Percentiles rank a stretch among this genome's conserved stretches.
Conservation (phyloP, 768 basidiomycete species). For the Calocybe cyanea region DNA sequence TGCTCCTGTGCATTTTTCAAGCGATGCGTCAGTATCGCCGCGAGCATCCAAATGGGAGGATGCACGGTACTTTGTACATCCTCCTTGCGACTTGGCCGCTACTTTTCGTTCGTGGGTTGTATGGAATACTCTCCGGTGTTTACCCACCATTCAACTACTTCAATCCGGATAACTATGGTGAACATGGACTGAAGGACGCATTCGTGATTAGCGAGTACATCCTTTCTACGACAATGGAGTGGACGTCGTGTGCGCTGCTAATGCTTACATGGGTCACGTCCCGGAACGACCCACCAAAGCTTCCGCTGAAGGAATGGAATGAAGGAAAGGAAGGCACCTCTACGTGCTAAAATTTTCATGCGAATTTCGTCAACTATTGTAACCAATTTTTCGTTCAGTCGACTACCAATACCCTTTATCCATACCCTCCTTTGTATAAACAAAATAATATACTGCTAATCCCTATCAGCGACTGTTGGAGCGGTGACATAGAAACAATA, state of each 20-base stretch:
- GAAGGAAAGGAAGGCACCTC: slow-evolving; percentile 1
- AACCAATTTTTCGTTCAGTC: too few relatives aligned
- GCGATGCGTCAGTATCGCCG: slow-evolving; percentile 22
- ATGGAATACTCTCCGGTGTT: slow-evolving; percentile 25
- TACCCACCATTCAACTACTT: slow-evolving; percentile 24
- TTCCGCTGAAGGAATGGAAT: slow-evolving; percentile 10
- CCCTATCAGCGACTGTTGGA: too few relatives aligned
- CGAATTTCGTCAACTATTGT: too few relatives aligned
- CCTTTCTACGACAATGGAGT: slow-evolving; percentile 24
- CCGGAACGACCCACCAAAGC: slow-evolving; percentile 17
- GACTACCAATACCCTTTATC: too few relatives aligned
- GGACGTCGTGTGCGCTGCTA: slow-evolving; percentile 20
- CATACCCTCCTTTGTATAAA: too few relatives aligned
- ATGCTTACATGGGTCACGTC: slow-evolving; percentile 19
- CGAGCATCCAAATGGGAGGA: slow-evolving; percentile 10
- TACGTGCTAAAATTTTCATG: too few relatives aligned
- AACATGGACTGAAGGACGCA: slow-evolving; percentile 15
- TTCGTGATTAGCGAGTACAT: slow-evolving; percentile 26
- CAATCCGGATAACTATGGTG: slow-evolving; percentile 19
- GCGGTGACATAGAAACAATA: too few relatives aligned
- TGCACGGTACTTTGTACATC: slow-evolving; percentile 26
- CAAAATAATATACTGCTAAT: too few relatives aligned
- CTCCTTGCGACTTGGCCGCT: slow-evolving; percentile 28
- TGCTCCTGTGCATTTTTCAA: slow-evolving; percentile 21
- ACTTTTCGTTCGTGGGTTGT: slow-evolving; percentile 29